Conservation (phyloP, 805 yeast species). For the Ogataea methylovora region DNA sequence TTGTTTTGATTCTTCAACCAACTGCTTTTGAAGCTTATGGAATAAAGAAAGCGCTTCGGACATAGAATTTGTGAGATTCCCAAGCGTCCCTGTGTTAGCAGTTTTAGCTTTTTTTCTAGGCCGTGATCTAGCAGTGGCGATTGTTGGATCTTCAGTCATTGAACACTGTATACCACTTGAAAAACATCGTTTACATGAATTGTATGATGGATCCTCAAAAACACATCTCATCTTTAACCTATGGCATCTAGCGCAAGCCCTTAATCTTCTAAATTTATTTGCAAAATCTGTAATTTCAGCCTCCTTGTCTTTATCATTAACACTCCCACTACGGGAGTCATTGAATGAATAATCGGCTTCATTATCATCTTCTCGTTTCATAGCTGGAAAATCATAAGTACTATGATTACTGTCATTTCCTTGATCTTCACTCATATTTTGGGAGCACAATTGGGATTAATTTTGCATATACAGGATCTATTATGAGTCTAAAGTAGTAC, state of each 20-base stretch:
- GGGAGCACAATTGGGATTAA: too few species aligned
- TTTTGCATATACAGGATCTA: too few species aligned
- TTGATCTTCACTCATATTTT: too few species aligned
- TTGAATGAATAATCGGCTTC: too few species aligned
- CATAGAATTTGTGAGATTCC: constrained; percentile 19
- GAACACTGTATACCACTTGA: constrained; percentile 39
- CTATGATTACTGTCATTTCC: too few species aligned
- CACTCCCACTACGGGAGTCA: too few species aligned
- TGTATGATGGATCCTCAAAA: constrained; percentile 36
- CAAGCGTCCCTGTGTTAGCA: constrained; percentile 19
- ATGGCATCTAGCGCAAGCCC: constrained; percentile 52
- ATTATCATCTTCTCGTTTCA: too few species aligned
- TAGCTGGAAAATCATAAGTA: too few species aligned
- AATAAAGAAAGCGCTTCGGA: constrained; percentile 17
- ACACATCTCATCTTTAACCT: constrained; percentile 45
- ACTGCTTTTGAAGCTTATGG: constrained; percentile 14
- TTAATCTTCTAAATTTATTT: constrained; percentile 34
- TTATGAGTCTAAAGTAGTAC: too few species aligned
- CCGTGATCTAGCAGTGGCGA: constrained; percentile 30
- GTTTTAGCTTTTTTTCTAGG: constrained; percentile 24
- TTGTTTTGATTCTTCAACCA: constrained; percentile 3
- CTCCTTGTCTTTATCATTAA: background rate
- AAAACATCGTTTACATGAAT: constrained; percentile 39
- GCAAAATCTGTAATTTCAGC: constrained; percentile 24
- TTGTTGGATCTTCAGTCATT: constrained; percentile 43